Conservation (phyloP, 2,329 filamentous ascomycete genomes). For the Fusarium neocosmosporiellum region DNA sequence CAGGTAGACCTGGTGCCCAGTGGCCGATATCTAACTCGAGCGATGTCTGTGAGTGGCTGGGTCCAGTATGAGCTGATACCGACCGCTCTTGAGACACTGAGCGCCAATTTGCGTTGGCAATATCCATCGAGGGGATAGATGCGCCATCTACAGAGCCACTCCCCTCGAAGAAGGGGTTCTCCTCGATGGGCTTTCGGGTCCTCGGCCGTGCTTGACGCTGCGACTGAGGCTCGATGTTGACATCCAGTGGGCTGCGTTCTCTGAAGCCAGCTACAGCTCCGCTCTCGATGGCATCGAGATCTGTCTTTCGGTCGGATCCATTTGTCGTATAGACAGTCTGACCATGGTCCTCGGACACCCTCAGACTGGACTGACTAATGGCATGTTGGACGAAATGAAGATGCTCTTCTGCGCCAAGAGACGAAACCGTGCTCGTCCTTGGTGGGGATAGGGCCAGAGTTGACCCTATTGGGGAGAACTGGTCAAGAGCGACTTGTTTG, state of each 20-base stretch:
- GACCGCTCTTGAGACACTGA: constrained; percentile 9
- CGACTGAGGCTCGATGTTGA: neutral
- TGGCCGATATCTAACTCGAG: constrained; percentile 26
- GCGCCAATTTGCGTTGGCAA: constrained; percentile 25
- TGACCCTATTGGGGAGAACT: constrained; percentile 23
- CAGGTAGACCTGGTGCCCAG: constrained; percentile 27
- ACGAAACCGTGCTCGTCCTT: neutral
- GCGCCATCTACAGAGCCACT: constrained; percentile 14
- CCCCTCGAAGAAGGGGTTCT: constrained; percentile 32
- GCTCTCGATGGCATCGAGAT: neutral
- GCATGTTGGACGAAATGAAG: constrained; percentile 3
- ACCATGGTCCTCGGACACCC: neutral
- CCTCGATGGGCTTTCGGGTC: constrained; percentile 14
- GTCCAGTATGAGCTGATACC: neutral
- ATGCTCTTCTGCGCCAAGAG: constrained; percentile 8
- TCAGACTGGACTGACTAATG: constrained; percentile 1
- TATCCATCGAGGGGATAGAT: constrained; percentile 19
- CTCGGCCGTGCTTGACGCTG: neutral
- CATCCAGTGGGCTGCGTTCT: neutral
- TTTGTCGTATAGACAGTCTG: neutral
- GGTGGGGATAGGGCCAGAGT: neutral
- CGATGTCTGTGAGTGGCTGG: constrained; percentile 24
- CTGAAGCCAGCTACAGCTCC: neutral
- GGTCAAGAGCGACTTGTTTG: constrained; percentile 18
- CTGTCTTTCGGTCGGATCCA: neutral